Percentiles rank a stretch among this genome's conserved stretches.
Conservation (phyloP, 495 filamentous ascomycete species). For the Viridothelium virens region DNA sequence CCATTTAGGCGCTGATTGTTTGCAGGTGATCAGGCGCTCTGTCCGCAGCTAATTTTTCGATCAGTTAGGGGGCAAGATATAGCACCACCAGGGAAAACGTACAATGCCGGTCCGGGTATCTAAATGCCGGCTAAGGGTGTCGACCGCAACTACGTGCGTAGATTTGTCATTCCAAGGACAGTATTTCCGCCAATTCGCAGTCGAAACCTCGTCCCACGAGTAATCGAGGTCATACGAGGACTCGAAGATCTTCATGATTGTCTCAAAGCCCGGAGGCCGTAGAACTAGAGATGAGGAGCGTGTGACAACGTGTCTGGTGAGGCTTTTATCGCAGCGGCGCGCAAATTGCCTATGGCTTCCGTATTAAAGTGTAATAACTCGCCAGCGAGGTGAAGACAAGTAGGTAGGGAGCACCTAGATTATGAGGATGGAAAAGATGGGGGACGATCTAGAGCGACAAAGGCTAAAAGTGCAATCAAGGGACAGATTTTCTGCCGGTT, state of each 20-base stretch:
- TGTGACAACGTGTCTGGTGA: background rate
- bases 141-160: conserved; percentile 87
- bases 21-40: conserved; percentile 92
- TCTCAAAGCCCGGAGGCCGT: background rate
- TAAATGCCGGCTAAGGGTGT: conserved; percentile 75
- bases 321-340: background rate
- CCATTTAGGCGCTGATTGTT: conserved; percentile 84
- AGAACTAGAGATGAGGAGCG: background rate
- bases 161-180: conserved; percentile 96
- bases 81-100: conserved; percentile 31
- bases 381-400: background rate
- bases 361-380: background rate
- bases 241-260: conserved; percentile 86
- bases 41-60: conserved; percentile 63
- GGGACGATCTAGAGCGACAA: background rate
- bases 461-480: background rate
- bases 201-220: conserved; percentile 97
- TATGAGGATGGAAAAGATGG: too few relatives aligned
- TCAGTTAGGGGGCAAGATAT: conserved; percentile 14
- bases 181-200: conserved; percentile 98
- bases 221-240: conserved; percentile 85
- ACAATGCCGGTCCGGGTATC: conserved; percentile 79
- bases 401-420: too few relatives aligned
- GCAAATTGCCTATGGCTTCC: background rate
- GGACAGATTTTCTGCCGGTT: background rate